A percentile compares a stretch with the other conserved stretches of the same genome.
Conservation (phyloP, 805 yeast genomes). For the Lachancea kluyveri region DNA sequence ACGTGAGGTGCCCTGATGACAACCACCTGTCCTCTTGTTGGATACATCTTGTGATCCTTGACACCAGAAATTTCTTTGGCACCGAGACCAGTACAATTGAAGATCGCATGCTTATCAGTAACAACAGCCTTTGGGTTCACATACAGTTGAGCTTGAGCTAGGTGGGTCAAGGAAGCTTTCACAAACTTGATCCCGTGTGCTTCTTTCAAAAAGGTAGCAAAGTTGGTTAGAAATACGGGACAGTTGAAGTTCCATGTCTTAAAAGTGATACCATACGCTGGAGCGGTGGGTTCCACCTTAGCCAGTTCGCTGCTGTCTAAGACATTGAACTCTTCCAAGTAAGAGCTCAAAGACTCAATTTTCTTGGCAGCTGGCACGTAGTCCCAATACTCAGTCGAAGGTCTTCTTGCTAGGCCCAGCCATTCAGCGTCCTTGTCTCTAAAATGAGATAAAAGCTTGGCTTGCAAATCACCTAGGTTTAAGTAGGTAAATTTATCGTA, state of each 20-base stretch:
- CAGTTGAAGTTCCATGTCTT: conserved; percentile 68
- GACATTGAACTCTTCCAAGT: conserved; percentile 41
- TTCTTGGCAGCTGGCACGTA: conserved; percentile 40
- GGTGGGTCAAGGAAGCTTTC: conserved; percentile 42
- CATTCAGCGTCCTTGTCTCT: conserved; percentile 20
- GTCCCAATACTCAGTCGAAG: conserved; percentile 60
- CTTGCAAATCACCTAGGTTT: conserved; percentile 38
- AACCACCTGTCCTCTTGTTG: conserved; percentile 77
- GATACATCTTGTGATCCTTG: conserved; percentile 52
- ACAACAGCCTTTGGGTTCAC: conserved; percentile 27
- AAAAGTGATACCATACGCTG: conserved; percentile 46
- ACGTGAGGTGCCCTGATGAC: conserved; percentile 67
- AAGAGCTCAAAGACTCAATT: conserved; percentile 40
- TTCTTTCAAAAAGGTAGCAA: conserved; percentile 38
- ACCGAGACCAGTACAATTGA: conserved; percentile 76
- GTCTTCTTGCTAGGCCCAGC: conserved; percentile 49
- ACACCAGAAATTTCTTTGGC: conserved; percentile 62
- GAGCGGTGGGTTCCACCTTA: conserved; percentile 39
- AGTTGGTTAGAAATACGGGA: conserved; percentile 49
- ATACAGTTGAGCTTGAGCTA: conserved; percentile 45
- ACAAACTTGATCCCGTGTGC: conserved; percentile 45
- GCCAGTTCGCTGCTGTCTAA: conserved; percentile 33
- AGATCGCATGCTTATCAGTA: conserved; percentile 33
- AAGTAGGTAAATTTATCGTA: conserved; percentile 55
- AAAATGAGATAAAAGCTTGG: conserved; percentile 42